Evolutionary conservation across 192 early-diverging fungal genomes (phyloP).

Genomic region (Backusella liffmaniae): DNA sequence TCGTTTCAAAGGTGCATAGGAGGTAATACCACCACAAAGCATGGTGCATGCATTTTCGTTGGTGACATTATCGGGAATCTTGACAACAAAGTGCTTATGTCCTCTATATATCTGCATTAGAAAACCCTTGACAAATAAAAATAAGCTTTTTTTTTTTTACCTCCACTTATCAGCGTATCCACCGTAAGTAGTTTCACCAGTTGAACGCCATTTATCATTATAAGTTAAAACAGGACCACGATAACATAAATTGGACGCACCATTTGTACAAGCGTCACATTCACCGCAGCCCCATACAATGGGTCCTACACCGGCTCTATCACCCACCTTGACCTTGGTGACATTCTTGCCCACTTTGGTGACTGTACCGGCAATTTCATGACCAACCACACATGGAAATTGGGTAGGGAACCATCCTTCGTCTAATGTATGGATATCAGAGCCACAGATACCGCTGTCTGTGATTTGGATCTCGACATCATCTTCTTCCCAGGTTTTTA

Average conservation of each 20-base stretch:
- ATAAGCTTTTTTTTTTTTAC: too few relatives aligned
- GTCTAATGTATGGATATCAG: constrained; percentile 67
- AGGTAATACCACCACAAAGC: constrained; percentile 75
- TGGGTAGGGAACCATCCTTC: constrained; percentile 12
- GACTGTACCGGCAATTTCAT: constrained; percentile 53
- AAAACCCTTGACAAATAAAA: too few relatives aligned
- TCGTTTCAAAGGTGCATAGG: constrained; percentile 46
- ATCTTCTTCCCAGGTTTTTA: constrained; percentile 23
- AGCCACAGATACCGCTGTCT: constrained; percentile 76
- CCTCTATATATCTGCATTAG: constrained; percentile 15
- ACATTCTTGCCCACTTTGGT: constrained; percentile 41
- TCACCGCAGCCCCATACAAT: constrained; percentile 58
- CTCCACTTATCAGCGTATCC: constrained; percentile 46
- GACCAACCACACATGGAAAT: constrained; percentile 49
- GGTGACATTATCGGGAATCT: constrained; percentile 46
- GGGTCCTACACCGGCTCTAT: constrained; percentile 59
- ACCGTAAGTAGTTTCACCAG: constrained; percentile 47
- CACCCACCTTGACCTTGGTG: constrained; percentile 42
- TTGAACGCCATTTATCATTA: constrained; percentile 32
- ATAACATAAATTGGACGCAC: constrained; percentile 41
- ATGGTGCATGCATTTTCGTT: constrained; percentile 61
- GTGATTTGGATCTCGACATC: constrained; percentile 48
- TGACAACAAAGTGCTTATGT: constrained; percentile 55
- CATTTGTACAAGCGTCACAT: constrained; percentile 39
- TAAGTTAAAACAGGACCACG: constrained; percentile 48